Conservation (phyloP, 2,329 filamentous ascomycete genomes). For the Aspergillus fructus region DNA sequence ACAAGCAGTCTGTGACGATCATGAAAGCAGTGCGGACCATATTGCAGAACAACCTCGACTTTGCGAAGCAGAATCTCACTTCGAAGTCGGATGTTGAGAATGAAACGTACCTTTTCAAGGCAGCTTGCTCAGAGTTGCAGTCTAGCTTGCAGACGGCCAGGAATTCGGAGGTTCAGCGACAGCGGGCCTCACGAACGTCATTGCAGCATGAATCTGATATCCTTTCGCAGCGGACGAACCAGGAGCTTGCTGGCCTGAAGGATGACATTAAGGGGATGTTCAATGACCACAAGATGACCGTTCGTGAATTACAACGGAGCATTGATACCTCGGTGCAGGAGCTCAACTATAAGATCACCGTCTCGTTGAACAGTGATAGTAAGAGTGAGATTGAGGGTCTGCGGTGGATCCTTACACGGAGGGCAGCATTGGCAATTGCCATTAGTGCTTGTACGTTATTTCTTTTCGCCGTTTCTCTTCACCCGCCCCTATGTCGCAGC, state of each 20-base stretch:
- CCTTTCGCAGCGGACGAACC: slow-evolving; percentile 75
- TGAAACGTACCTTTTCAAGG: slow-evolving; percentile 88
- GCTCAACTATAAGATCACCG: slow-evolving; percentile 94
- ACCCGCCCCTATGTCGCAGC: too few relatives aligned
- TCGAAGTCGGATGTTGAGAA: slow-evolving; percentile 94
- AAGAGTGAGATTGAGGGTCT: slow-evolving; percentile 90
- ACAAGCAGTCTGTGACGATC: slow-evolving; percentile 72
- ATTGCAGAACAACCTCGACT: slow-evolving; percentile 74
- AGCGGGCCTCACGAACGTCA: slow-evolving; percentile 78
- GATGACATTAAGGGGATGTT: slow-evolving; percentile 96
- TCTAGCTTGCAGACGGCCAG: slow-evolving; percentile 81
- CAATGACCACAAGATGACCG: slow-evolving; percentile 91
- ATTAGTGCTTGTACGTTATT: slow-evolving; percentile 47
- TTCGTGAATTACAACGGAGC: slow-evolving; percentile 80
- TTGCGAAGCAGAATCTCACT: slow-evolving; percentile 77
- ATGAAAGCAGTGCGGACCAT: slow-evolving; percentile 90
- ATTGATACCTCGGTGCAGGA: slow-evolving; percentile 90
- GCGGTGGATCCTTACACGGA: slow-evolving; percentile 74
- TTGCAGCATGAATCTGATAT: slow-evolving; percentile 97
- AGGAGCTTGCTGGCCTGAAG: slow-evolving; percentile 77
- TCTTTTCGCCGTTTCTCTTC: neutral
- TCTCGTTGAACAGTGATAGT: slow-evolving; percentile 82
- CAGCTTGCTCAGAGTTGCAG: slow-evolving; percentile 86
- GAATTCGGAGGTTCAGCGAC: slow-evolving; percentile 73
- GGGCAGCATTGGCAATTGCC: slow-evolving; percentile 62